Conservation (phyloP, 2,329 filamentous ascomycete genomes). For the Apiospora sp. region DNA sequence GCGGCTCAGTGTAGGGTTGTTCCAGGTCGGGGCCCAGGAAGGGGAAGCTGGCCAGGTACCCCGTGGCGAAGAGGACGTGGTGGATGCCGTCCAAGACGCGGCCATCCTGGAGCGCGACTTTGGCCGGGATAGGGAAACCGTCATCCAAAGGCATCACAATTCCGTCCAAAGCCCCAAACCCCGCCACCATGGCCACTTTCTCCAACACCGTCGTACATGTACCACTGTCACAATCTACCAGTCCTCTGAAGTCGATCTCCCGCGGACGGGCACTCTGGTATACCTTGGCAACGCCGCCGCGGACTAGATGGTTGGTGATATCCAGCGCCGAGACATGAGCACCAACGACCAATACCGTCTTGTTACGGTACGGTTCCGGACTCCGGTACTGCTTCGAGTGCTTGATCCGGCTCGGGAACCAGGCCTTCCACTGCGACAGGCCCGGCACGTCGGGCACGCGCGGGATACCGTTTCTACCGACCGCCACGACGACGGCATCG, state of each 20-base stretch:
- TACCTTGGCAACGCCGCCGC: slow-evolving; percentile 45
- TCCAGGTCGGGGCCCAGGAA: slow-evolving; percentile 65
- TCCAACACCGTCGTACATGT: background rate
- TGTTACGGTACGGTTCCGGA: slow-evolving; percentile 64
- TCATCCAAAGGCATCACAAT: background rate
- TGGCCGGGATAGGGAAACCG: slow-evolving; percentile 39
- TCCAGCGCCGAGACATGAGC: slow-evolving; percentile 55
- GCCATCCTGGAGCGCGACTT: slow-evolving; percentile 61
- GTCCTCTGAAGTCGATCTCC: background rate
- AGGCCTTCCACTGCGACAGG: slow-evolving; percentile 62
- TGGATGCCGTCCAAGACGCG: slow-evolving; percentile 62
- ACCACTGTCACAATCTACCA: background rate
- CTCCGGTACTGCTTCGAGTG: slow-evolving; percentile 79
- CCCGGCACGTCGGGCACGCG: slow-evolving; percentile 68
- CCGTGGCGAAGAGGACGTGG: slow-evolving; percentile 70
- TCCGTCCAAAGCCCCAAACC: slow-evolving; percentile 35
- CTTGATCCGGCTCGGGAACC: slow-evolving; percentile 60
- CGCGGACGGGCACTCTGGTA: slow-evolving; percentile 59
- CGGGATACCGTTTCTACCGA: slow-evolving; percentile 72
- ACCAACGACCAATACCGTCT: slow-evolving; percentile 61
- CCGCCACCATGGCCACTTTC: background rate
- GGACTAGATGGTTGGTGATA: slow-evolving; percentile 40
- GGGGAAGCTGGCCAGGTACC: slow-evolving; percentile 73
- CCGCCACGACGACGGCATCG: slow-evolving; percentile 71
- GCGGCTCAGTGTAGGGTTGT: slow-evolving; percentile 48